Base-by-base conservation (phyloP, 257 asterid species). In the Perilla frutescens region DNA sequence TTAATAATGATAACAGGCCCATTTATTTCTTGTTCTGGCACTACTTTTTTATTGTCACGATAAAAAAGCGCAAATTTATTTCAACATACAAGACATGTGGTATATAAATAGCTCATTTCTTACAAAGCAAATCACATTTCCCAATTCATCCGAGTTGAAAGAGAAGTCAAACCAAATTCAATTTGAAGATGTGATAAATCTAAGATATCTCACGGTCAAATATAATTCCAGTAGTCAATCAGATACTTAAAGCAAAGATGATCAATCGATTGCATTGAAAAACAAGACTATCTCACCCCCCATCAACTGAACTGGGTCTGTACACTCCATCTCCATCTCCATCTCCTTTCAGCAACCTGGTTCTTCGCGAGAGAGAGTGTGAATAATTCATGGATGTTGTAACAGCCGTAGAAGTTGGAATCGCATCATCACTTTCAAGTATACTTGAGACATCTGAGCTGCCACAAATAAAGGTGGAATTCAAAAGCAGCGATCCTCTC, bases 351-450 rank as follows among this genome's bases (percentile, higher is more conserved):
- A 81, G 77, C 63, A 71, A 79, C 84, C 99, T 90, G 72, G 99
- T 95, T 86, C 99, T 95, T 84, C 98, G 88, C 49, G 99, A 93
- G 62, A 87, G 93, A 76, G 97, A 64, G 71, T 80, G 96, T 49
- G 92, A 78, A 81, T 84, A 88, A 77, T 73, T 86, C 82, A 77
- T 76, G 75, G 96, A 90, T 72, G 84, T 76, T 55, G 88, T 70
- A 75, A 82, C 67, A 66, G 93, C 85, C 40, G 84, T 74, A 10
- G 89, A 76, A 57, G 94, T 86, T 78, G 96, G 97, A 78, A 89
- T 75, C 73, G 84, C 85, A 78, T 88, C 98, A 69, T 92, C 97
- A 59, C 76, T 79, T 79, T 89, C 99, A 84, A 78, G 83, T 64
- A 88, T 73, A 77, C 80, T 83, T 63, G 89, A 80, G 81, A 86